Percentiles rank a stretch among this genome's conserved stretches.
Evolutionary conservation across 371 early-diverging fungal genomes (phyloP).

Genomic region (Dinochytrium kinnereticum): DNA sequence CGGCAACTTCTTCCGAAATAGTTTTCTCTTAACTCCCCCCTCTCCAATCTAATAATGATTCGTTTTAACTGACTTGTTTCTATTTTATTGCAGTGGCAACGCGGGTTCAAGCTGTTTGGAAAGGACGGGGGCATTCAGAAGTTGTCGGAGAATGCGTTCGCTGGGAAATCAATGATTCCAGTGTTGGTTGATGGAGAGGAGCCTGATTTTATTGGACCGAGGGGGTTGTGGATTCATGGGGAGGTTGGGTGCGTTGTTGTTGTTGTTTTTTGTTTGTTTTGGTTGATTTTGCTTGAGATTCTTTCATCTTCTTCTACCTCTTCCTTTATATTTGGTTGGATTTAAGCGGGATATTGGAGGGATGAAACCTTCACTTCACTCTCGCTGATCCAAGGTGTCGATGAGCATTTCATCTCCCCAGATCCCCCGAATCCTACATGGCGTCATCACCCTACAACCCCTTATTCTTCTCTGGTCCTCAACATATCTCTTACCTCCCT

Average conservation of each 20-base stretch:
- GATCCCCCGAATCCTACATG: too few species aligned
- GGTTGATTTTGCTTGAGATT: too few species aligned
- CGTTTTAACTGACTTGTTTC: not conserved
- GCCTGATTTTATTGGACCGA: conserved; percentile 20
- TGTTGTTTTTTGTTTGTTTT: too few species aligned
- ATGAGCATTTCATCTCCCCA: too few species aligned
- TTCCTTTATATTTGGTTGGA: too few species aligned
- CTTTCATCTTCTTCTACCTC: not conserved
- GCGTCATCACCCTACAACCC: too few species aligned
- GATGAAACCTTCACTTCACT: too few species aligned
- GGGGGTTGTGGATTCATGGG: conserved; percentile 26
- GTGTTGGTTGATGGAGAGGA: conserved; percentile 8
- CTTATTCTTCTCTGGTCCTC: too few species aligned
- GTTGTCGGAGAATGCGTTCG: conserved; percentile 5
- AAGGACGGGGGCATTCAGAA: not conserved
- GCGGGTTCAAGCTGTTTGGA: conserved; percentile 7
- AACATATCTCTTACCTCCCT: not conserved
- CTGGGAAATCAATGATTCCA: conserved; percentile 20
- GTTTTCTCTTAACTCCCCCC: too few species aligned
- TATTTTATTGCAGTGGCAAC: not conserved
- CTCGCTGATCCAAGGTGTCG: too few species aligned
- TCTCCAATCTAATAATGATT: not conserved
- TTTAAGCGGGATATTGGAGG: too few species aligned
- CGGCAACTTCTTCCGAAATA: too few species aligned
- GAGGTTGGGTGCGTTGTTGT: conserved; percentile 32